Conservation (phyloP, 257 asterid species). For the Rubia yunnanensis region DNA sequence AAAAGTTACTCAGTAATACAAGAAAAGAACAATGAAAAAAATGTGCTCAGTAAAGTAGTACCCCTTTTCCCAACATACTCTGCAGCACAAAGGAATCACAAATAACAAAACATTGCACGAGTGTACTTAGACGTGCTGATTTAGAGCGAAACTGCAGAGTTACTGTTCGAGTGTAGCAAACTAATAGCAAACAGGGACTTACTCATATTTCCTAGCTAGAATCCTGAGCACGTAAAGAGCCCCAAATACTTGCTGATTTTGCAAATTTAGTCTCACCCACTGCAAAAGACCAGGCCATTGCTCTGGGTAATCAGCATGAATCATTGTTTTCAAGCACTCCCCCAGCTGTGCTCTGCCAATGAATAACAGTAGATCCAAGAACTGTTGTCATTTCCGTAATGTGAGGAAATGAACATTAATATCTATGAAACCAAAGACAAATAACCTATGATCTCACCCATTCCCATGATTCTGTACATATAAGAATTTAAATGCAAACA, state of each 20-base stretch:
- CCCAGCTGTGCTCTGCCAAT: conserved; percentile 81
- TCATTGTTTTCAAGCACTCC: conserved; percentile 79
- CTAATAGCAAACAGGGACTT: conserved; percentile 23
- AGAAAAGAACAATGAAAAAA: not conserved
- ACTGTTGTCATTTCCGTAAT: not conserved
- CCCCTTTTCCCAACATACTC: not conserved
- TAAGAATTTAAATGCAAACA: not conserved
- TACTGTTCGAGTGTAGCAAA: not conserved
- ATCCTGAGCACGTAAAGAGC: conserved; percentile 83
- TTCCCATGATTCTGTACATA: not conserved
- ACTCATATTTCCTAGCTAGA: conserved; percentile 95
- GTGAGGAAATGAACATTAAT: not conserved
- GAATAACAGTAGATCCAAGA: not conserved
- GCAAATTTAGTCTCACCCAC: conserved; percentile 88
- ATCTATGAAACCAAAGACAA: not conserved
- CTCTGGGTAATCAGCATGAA: conserved; percentile 92
- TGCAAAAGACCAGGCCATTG: conserved; percentile 89
- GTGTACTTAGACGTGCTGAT: too few species aligned
- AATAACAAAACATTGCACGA: not conserved
- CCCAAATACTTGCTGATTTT: conserved; percentile 86
- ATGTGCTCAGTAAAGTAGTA: not conserved
- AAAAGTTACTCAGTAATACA: not conserved
- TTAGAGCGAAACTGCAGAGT: not conserved
- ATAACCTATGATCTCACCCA: not conserved
- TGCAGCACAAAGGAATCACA: not conserved